Base-by-base conservation (phyloP, 2,329 filamentous ascomycete genomes). In the Sporothrix pallida region DNA sequence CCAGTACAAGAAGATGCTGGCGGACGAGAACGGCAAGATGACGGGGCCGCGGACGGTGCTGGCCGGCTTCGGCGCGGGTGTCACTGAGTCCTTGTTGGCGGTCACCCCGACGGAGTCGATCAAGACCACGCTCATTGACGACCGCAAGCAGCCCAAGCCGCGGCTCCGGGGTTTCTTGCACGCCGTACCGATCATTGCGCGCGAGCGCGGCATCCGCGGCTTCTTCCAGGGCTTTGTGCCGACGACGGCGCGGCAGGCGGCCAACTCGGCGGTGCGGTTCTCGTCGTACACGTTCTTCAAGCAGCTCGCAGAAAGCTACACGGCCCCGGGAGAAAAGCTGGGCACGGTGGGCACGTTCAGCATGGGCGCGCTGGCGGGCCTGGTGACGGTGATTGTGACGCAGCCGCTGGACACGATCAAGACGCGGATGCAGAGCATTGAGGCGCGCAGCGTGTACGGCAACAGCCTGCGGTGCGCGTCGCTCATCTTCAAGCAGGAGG, bases 151-250 rank as follows among this genome's bases (percentile, higher is more conserved):
- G 3, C 86, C 89, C 42, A 93, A 93, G 52, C 96, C 96, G 48
- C 91, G 95, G 17, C 91, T 99, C 90, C 89, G 91, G 75, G 96
- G 96, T 37, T 98, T 99, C 84, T 85, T 98, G 20, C 93, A 98
- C 81, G 96, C 95, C 70, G 92, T 94, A 15, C 90, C 89, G 71
- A 88, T 98, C 74, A 98, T 99, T 75, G 91, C 91, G 54, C 90
- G 92, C 76, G 96, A 99, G 81, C 91, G 95, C 78, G 96, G 96
- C 31, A 80, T 98, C 52, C 88, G 92, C 50, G 96, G 95, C 68
- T 98, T 99, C 86, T 97, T 99, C 87, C 94, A 98, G 81, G 96
- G 96, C 31, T 96, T 99, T 79, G 91, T 97, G 9, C 96, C 96
- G 0, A 99, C 96, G 1, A 98, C 96, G 3, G 94, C 95, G 26